Evolutionary conservation across 2,329 filamentous ascomycete species (phyloP).

Genomic region (Talaromyces funiculosus): DNA sequence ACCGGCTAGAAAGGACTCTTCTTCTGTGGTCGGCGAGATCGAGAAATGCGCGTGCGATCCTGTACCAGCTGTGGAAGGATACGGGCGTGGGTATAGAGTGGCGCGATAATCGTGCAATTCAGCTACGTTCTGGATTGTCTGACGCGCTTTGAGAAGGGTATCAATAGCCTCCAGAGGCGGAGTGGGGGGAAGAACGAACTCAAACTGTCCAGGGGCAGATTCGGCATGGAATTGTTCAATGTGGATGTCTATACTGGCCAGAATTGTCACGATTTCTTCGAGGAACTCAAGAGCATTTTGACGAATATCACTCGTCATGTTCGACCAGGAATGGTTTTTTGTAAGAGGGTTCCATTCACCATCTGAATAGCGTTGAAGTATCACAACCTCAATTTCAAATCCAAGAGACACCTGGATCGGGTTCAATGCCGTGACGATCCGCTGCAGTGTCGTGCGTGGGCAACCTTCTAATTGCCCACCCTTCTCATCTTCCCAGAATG

Average conservation of each 20-base stretch:
- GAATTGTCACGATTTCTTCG: conserved; percentile 57
- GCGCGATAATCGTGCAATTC: conserved; percentile 58
- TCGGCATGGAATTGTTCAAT: conserved; percentile 72
- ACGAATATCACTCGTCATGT: conserved; percentile 57
- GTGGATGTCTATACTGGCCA: conserved; percentile 58
- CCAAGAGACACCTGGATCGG: conserved; percentile 60
- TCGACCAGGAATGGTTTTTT: conserved; percentile 65
- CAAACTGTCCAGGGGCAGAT: conserved; percentile 67
- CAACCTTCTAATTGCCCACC: conserved; percentile 53
- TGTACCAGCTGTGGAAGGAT: conserved; percentile 53
- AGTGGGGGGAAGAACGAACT: conserved; percentile 63
- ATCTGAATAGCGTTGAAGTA: conserved; percentile 50
- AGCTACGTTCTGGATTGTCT: conserved; percentile 62
- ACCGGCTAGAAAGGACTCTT: conserved; percentile 63
- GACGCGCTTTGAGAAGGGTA: conserved; percentile 62
- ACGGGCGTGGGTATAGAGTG: conserved; percentile 70
- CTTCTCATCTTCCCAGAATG: conserved; percentile 57
- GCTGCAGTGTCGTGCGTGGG: conserved; percentile 59
- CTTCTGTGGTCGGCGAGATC: conserved; percentile 50
- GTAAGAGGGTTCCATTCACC: conserved; percentile 44
- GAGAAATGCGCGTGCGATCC: conserved; percentile 64
- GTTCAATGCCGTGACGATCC: conserved; percentile 49
- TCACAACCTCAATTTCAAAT: conserved; percentile 76
- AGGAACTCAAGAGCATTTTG: conserved; percentile 50
- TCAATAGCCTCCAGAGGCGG: conserved; percentile 65